phyloP scores from a whole-genome alignment of 495 filamentous ascomycete species.

The Penicillium nucicola region DNA sequence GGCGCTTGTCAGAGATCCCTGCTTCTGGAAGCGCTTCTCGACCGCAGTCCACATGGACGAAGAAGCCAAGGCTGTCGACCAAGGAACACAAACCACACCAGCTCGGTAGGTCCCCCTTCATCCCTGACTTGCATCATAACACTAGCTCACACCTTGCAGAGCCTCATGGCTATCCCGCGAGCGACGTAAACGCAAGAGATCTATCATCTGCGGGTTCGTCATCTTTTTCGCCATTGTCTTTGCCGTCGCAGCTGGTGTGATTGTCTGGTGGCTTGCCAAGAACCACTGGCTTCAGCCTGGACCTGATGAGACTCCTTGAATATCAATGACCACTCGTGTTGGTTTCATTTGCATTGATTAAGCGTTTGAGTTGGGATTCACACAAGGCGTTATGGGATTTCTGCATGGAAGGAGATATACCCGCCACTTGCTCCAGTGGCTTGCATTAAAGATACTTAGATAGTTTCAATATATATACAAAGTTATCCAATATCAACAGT shows the following conservation, averaged over 20 bases:
- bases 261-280: conserved; percentile 39
- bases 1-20: conserved; percentile 54
- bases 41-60: conserved; percentile 53
- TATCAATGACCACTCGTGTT: too few relatives aligned
- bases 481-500: neutral
- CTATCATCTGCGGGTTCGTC: conserved; percentile 32
- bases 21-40: conserved; percentile 62
- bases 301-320: neutral
- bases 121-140: neutral
- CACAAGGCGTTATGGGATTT: neutral
- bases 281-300: conserved; percentile 37
- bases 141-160: conserved; percentile 5
- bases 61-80: conserved; percentile 19
- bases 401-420: conserved; percentile 1
- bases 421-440: neutral
- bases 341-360: too few relatives aligned
- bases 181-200: conserved; percentile 31
- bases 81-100: conserved; percentile 11
- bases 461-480: neutral
- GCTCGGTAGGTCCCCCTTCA: conserved; percentile 8
- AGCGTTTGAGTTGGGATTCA: too few relatives aligned
- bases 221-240: conserved; percentile 28
- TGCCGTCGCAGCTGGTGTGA: conserved; percentile 24
- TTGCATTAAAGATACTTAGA: neutral
- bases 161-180: conserved; percentile 35